Percentiles rank a stretch among this genome's conserved stretches.
Evolutionary conservation across 495 filamentous ascomycete genomes (phyloP).

Genomic region (Annulohypoxylon bovei): DNA sequence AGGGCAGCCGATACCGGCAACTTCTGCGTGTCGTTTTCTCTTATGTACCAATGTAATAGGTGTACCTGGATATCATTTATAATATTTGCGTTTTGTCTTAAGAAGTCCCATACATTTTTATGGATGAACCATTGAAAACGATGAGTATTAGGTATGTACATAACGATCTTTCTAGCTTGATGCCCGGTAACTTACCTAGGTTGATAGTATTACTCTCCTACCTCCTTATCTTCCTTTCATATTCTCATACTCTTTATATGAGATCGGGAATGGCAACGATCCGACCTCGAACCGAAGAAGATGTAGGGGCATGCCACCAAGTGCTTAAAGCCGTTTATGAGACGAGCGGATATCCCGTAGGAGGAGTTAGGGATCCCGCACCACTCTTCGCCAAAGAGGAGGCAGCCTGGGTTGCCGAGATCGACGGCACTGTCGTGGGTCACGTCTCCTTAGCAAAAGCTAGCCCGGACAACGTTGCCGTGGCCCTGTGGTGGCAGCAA

Average conservation of each 20-base stretch:
- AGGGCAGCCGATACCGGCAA: too few relatives aligned
- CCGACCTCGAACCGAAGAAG: constrained; percentile 16
- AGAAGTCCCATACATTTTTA: too few relatives aligned
- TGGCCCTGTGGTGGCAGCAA: constrained; percentile 25
- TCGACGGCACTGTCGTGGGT: constrained; percentile 71
- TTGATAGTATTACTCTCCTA: neutral
- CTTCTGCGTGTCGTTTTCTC: too few relatives aligned
- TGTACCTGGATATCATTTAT: too few relatives aligned
- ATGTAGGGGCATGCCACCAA: constrained; percentile 16
- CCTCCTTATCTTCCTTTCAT: neutral
- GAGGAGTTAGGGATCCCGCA: constrained; percentile 15
- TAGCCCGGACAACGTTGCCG: constrained; percentile 2
- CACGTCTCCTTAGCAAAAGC: constrained; percentile 24
- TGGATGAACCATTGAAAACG: too few relatives aligned
- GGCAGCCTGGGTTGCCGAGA: constrained; percentile 91
- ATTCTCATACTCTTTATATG: too few relatives aligned
- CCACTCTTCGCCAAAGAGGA: constrained; percentile 68
- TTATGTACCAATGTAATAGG: too few relatives aligned
- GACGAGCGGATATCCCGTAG: constrained; percentile 30
- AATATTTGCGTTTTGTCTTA: too few relatives aligned
- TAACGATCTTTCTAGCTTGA: neutral
- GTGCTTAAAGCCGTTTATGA: constrained; percentile 23
- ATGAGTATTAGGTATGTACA: too few relatives aligned
- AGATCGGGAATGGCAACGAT: constrained; percentile 13
- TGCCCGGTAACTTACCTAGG: neutral